phyloP scores from a whole-genome alignment of 495 filamentous ascomycete genomes.

The Xylaria acuta region DNA sequence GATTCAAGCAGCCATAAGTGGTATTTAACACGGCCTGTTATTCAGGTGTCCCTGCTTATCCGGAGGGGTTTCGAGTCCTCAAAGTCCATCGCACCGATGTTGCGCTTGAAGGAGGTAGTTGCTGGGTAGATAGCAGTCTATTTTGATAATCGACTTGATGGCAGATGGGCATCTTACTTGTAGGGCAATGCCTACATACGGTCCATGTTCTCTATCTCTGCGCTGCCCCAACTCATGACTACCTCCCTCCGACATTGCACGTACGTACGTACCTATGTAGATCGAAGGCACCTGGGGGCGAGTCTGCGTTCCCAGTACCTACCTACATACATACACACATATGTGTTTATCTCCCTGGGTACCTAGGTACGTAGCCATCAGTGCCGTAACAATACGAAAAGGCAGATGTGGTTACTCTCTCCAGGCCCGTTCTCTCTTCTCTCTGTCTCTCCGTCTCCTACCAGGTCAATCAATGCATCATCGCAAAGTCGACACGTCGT shows the following conservation, averaged over 20 bases:
- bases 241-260: not conserved
- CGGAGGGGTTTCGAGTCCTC: not conserved
- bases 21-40: not conserved
- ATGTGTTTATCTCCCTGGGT: not conserved
- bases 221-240: not conserved
- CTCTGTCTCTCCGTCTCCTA: not conserved
- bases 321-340: not conserved
- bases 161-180: not conserved
- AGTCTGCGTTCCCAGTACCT: not conserved
- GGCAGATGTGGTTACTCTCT: not conserved
- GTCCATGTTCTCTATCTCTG: not conserved
- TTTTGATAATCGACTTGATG: not conserved
- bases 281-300: too few relatives aligned
- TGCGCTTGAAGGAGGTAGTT: not conserved
- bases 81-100: not conserved
- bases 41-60: not conserved
- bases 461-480: not conserved
- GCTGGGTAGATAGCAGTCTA: not conserved
- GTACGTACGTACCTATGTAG: not conserved
- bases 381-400: not conserved
- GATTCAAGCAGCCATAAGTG: not conserved
- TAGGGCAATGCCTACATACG: not conserved
- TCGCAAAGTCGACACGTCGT: too few relatives aligned
- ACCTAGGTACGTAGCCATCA: not conserved
- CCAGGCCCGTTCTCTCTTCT: not conserved